phyloP scores from a whole-genome alignment of 1,284 basidiomycete species.

The Ustilago esculenta region DNA sequence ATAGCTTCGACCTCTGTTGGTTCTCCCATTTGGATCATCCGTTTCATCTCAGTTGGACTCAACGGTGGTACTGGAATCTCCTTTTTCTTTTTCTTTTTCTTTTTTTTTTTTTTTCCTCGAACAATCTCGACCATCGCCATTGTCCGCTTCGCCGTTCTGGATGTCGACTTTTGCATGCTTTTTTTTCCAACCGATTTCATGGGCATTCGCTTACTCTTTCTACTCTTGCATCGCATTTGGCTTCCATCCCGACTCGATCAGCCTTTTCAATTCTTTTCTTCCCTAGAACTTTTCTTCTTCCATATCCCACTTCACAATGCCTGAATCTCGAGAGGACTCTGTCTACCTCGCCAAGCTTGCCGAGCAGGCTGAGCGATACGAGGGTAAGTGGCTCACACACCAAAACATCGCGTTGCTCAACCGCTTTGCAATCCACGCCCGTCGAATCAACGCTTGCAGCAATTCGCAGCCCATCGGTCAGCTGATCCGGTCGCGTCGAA shows the following conservation, averaged over 20 bases:
- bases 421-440: neutral
- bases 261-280: slow-evolving; percentile 19
- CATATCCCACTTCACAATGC: slow-evolving; percentile 52
- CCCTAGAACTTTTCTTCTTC: slow-evolving; percentile 32
- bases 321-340: slow-evolving; percentile 65
- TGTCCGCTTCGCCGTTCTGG: slow-evolving; percentile 2
- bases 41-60: too few species aligned
- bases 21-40: too few species aligned
- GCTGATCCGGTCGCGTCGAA: too few species aligned
- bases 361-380: slow-evolving; percentile 68
- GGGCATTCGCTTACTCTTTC: slow-evolving; percentile 13
- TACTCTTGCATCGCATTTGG: neutral
- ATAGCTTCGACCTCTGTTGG: too few species aligned
- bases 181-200: too few species aligned
- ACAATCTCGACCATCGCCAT: neutral
- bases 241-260: slow-evolving; percentile 1
- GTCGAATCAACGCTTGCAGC: too few species aligned
- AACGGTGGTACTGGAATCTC: too few species aligned
- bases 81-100: too few species aligned
- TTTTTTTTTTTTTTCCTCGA: too few species aligned
- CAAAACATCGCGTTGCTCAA: neutral
- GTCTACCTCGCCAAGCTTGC: slow-evolving; percentile 68
- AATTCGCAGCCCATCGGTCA: too few species aligned
- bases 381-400: slow-evolving; percentile 53
- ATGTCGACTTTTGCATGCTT: slow-evolving; percentile 7